These are phyloP conservation scores for Rhodamnia argentea DNA, from an alignment of 345 rosid species.

Conservation along the genomic window DNA sequence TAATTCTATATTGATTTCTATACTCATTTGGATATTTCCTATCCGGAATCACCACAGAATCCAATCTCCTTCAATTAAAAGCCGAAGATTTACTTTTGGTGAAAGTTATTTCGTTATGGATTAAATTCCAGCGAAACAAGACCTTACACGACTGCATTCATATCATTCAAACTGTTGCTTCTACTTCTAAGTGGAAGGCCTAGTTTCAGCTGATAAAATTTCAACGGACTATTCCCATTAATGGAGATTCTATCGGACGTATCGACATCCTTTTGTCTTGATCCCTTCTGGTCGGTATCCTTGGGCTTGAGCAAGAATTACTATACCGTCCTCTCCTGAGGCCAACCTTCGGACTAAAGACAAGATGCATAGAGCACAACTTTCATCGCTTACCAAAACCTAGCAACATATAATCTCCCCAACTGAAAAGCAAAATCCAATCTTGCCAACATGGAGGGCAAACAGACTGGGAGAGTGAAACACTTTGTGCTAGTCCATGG, in stretches of 20 bases:
- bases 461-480: background rate
- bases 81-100: no score
- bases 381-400: background rate
- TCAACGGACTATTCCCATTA: background rate
- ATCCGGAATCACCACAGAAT: no score
- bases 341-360: background rate
- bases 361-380: background rate
- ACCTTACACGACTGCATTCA: background rate
- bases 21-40: no score
- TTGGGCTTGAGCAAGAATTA: background rate
- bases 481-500: conserved; percentile 14
- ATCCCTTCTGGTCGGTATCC: background rate
- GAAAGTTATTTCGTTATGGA: no score
- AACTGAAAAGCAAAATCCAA: background rate
- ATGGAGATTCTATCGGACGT: background rate
- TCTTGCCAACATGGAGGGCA: background rate
- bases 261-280: background rate
- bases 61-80: no score
- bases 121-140: no score
- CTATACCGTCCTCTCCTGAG: background rate
- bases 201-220: background rate
- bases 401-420: background rate
- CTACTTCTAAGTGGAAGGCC: background rate
- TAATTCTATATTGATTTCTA: no score
- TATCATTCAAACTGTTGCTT: background rate